Evolutionary conservation across 441 rosid genomes (phyloP), one percentile per base, ranked within the genome.

Genomic region (Mallotus repandus): DNA sequence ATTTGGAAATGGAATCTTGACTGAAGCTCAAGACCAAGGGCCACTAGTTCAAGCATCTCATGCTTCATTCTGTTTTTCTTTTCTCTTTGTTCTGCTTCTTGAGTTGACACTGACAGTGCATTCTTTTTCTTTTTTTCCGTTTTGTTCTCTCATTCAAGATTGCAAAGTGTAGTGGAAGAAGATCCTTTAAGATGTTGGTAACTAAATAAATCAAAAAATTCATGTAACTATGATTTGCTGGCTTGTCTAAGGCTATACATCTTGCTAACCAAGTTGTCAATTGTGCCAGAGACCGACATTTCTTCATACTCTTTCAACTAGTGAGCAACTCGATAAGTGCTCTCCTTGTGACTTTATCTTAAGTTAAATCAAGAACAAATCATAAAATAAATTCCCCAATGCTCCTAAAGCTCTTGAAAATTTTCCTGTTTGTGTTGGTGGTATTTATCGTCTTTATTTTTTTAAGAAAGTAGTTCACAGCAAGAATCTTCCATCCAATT

Each of bases 21-120:
- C 77, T 22, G 25, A 70, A 63, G 58, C 65, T 71, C 46, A 63
- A 60, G 63, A 70, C 38, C 58, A 53, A 76, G 62, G 70, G 74
- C 88, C 88, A 75, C 83, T 75, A 77, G 63, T 61, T 71, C 21
- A 71, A 84, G 88, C 84, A 86, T 83, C 85, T 64, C 67, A 82
- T 82, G 77, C 85, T 76, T 73, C 70, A 70, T 76, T 72, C 67
- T 74, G 32, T 71, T 48, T 12, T 70, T 58, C 70, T 64, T 11
- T 21, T 12, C 35, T 10, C 11, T 12, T 59, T 69, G 74, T 35
- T 68, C 81, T 61, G 68, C 19, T 45, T 38, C 62, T 53, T 65
- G 77, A 82, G 60, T 18, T 60, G 76, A 70, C 52, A 55, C 35
- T 48, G 63, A 70, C 52, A 55, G 45, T 48, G 63, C 35, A 13